Base-by-base conservation (phyloP, 768 basidiomycete genomes). In the Leccinum pellstonianum region DNA sequence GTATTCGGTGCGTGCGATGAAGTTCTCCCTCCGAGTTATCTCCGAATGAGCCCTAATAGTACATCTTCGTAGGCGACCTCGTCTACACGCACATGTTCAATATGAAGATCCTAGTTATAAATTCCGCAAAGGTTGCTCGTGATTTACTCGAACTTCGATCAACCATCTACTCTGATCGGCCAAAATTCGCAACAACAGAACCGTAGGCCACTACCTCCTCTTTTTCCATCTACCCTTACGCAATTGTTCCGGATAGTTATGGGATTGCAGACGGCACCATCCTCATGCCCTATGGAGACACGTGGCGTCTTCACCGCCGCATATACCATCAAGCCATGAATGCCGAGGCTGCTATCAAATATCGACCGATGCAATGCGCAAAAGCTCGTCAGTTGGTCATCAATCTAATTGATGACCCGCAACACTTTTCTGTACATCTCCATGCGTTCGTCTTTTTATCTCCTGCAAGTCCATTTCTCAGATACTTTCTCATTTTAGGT, bases 251-350 rank as follows among this genome's bases (percentile, higher is more conserved):
- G 7, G 25, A 37, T 19, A 73, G 70, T 56, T 58, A 74, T 62
- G 73, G 77, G 66, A 25, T 79, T 66, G 73, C 71, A 65, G 71
- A 72, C 52, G 70, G 75, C 55, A 65, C 72, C 8, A 60, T 67
- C 25, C 59, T 77, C 17, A 71, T 77, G 68, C 68, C 66, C 7
- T 80, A 80, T 58, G 78, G 77, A 1, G 68, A 73, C 8, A 67
- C 64, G 19, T 80, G 80, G 80, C 73, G 77, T 27, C 64, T 66
- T 33, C 73, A 78, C 31, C 68, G 68, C 5, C 68, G 70, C 41
- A 63, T 70, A 29, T 68, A 68, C 37, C 77, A 79, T 37, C 76
- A 78, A 54, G 65, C 69, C 11, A 66, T 80, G 64, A 66, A 66
- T 35, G 56, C 62, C 2, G 69, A 71, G 47, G 70, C 72, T 11